These are phyloP conservation scores for Termitomyces eurrhizus DNA, from an alignment of 768 basidiomycete genomes.

Conservation along the genomic window DNA sequence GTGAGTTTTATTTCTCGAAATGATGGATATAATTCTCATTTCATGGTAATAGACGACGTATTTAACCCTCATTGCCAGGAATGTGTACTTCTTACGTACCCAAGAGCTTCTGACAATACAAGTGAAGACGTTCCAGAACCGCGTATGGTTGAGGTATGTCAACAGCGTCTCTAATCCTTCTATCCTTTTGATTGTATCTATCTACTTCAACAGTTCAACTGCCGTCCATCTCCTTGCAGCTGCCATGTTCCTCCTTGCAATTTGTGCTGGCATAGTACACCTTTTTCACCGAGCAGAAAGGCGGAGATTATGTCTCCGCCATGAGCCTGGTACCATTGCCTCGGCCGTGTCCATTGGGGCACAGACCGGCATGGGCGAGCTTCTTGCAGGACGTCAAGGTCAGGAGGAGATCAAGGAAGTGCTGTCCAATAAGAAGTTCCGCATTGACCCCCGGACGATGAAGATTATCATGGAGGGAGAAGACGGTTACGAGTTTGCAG, in stretches of 20 bases:
- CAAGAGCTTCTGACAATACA: constrained; percentile 34
- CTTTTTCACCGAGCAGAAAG: constrained; percentile 43
- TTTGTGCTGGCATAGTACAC: constrained; percentile 41
- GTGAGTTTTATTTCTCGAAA: constrained; percentile 28
- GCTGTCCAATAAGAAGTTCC: constrained; percentile 42
- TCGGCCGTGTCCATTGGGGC: constrained; percentile 53
- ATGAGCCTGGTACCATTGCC: constrained; percentile 52
- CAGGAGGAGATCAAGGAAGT: constrained; percentile 36
- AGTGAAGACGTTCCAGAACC: constrained; percentile 39
- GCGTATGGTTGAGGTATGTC: constrained; percentile 48
- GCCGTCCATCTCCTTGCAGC: constrained; percentile 40
- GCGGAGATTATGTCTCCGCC: constrained; percentile 38
- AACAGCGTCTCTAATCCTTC: not conserved
- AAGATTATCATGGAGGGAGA: constrained; percentile 55
- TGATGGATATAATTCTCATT: not conserved
- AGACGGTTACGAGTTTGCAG: constrained; percentile 39
- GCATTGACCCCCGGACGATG: constrained; percentile 45
- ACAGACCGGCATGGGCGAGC: constrained; percentile 42
- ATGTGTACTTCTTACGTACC: constrained; percentile 44
- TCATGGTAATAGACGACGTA: constrained; percentile 33
- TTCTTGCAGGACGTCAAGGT: constrained; percentile 38
- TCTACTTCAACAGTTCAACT: constrained; percentile 25
- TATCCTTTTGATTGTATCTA: not conserved
- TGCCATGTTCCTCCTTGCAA: constrained; percentile 40
- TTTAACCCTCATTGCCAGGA: constrained; percentile 44